phyloP scores from a whole-genome alignment of 2,329 filamentous ascomycete genomes.

The Pseudogymnoascus sp. region DNA sequence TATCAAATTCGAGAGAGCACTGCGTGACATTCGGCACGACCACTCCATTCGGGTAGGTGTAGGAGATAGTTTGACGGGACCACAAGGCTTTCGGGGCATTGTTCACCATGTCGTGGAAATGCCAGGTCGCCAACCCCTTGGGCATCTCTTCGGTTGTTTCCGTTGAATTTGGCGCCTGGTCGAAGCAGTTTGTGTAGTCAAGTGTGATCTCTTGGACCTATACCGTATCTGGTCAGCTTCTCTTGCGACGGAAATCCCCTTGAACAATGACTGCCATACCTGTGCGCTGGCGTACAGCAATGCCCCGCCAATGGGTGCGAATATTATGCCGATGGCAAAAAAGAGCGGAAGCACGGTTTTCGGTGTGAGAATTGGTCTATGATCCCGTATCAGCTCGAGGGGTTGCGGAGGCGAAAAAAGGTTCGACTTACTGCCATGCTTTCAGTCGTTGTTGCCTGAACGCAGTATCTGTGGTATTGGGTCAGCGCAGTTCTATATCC shows the following conservation, averaged over 20 bases:
- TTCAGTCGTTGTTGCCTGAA: constrained; percentile 96
- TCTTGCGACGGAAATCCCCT: not conserved
- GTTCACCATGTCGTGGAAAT: constrained; percentile 52
- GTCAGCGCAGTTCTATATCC: constrained; percentile 16
- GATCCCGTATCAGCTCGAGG: not conserved
- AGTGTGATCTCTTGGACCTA: constrained; percentile 86
- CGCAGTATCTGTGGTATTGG: constrained; percentile 64
- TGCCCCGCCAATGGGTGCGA: constrained; percentile 83
- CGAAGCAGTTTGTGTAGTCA: constrained; percentile 76
- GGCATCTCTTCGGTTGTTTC: constrained; percentile 45
- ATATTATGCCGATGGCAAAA: constrained; percentile 83
- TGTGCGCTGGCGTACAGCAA: constrained; percentile 77
- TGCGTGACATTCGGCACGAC: constrained; percentile 32
- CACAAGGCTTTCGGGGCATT: constrained; percentile 19
- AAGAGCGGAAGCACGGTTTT: constrained; percentile 90
- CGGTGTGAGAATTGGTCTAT: constrained; percentile 84
- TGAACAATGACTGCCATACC: constrained; percentile 39
- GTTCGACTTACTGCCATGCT: constrained; percentile 82
- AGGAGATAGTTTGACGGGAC: constrained; percentile 29
- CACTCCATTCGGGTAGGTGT: constrained; percentile 34
- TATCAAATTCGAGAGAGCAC: constrained; percentile 70
- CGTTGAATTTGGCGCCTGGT: constrained; percentile 41
- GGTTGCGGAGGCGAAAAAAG: not conserved
- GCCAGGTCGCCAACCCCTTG: constrained; percentile 48
- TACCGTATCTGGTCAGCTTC: not conserved